Conservation (phyloP, 805 yeast species). For the Tetrapisispora arboricola region DNA sequence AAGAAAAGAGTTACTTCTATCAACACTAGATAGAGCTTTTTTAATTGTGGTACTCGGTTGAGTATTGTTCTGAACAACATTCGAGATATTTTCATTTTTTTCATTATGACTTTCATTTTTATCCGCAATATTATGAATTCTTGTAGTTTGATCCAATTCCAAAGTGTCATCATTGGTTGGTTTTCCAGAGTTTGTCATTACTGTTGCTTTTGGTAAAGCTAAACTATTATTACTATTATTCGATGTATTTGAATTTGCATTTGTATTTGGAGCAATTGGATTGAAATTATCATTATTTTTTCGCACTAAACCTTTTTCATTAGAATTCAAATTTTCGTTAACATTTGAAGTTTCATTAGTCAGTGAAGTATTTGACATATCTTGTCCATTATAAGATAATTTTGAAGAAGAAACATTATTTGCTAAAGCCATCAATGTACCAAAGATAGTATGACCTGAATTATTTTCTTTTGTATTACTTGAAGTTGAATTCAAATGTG, state of each 20-base stretch:
- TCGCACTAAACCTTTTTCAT: neutral
- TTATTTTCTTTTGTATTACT: neutral
- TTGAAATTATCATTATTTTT: slow-evolving; percentile 1
- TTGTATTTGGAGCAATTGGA: too few species aligned
- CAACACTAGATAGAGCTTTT: slow-evolving; percentile 6
- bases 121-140: neutral
- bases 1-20: slow-evolving; percentile 25
- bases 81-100: too few species aligned
- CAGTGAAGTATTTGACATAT: neutral
- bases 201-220: neutral
- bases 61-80: neutral
- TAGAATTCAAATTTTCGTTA: too few species aligned
- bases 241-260: too few species aligned
- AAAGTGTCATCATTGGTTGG: neutral
- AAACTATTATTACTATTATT: neutral
- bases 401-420: slow-evolving; percentile 27
- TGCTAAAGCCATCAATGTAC: slow-evolving; percentile 38
- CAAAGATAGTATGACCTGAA: slow-evolving; percentile 30
- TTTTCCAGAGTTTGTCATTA: neutral
- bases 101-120: neutral
- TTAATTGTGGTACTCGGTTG: slow-evolving; percentile 7
- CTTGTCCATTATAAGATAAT: neutral
- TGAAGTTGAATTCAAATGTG: neutral
- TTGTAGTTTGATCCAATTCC: slow-evolving; percentile 1
- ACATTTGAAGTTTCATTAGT: neutral